Conservation (phyloP, 306 rosid genomes). For the Corylus americana region DNA sequence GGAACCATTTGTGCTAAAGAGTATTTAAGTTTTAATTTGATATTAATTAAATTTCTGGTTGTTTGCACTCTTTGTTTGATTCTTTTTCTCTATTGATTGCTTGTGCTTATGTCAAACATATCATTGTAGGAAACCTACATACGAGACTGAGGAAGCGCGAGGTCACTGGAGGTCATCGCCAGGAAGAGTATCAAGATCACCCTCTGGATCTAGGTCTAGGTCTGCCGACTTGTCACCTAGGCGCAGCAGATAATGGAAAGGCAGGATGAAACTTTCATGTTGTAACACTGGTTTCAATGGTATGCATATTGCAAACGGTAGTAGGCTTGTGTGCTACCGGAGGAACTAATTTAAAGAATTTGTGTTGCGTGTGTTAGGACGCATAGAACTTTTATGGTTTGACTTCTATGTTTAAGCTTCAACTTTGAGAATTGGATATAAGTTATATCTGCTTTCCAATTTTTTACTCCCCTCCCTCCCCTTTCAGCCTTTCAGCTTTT, state of each 20-base stretch:
- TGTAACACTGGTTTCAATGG: constrained; percentile 21
- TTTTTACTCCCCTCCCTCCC: background rate
- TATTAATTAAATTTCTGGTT: background rate
- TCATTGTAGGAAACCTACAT: constrained; percentile 61
- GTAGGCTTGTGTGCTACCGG: constrained; percentile 28
- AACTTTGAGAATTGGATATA: background rate
- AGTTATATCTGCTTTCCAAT: background rate
- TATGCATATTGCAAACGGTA: constrained; percentile 29
- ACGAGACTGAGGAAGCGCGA: constrained; percentile 55
- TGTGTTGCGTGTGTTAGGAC: background rate
- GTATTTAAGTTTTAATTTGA: background rate
- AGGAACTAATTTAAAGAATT: background rate
- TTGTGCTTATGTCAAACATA: constrained; percentile 13
- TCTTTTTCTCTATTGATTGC: background rate
- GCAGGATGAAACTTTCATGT: background rate
- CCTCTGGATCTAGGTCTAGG: constrained; percentile 78
- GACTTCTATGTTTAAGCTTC: background rate
- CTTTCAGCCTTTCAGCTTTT: too few relatives aligned
- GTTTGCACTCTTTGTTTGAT: too few relatives aligned
- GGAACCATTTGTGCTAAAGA: background rate
- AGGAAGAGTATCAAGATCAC: constrained; percentile 72
- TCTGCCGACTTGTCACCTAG: constrained; percentile 73
- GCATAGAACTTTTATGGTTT: background rate
- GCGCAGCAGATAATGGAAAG: constrained; percentile 50
- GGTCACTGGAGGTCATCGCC: constrained; percentile 72